A percentile compares a stretch with the other conserved stretches of the same genome.
Conservation (phyloP, 768 basidiomycete species). For the Termitomyces eurrhizus region DNA sequence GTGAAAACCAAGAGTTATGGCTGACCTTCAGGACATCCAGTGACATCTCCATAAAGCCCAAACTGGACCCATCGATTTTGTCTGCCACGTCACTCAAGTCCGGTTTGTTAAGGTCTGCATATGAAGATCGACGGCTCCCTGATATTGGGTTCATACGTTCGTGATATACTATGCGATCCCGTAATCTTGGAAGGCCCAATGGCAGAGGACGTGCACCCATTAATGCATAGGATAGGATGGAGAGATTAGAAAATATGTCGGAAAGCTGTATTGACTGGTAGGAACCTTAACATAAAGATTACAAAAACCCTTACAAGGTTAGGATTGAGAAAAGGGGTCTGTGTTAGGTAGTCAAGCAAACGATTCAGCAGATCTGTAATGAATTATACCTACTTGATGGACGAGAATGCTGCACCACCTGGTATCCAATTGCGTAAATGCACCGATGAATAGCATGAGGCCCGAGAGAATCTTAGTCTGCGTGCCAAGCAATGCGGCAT, state of each 20-base stretch:
- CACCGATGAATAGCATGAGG: slow-evolving; percentile 32
- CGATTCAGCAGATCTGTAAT: neutral
- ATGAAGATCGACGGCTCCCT: slow-evolving; percentile 2
- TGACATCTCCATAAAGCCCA: slow-evolving; percentile 38
- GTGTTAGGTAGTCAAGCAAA: neutral
- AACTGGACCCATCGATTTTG: slow-evolving; percentile 36
- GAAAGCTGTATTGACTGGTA: slow-evolving; percentile 28
- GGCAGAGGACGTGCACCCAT: slow-evolving; percentile 32
- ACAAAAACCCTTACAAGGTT: slow-evolving; percentile 30
- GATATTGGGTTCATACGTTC: slow-evolving; percentile 24
- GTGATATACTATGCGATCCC: slow-evolving; percentile 42
- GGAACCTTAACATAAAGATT: neutral
- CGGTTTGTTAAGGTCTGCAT: neutral
- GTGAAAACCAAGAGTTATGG: neutral
- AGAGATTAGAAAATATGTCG: slow-evolving; percentile 38
- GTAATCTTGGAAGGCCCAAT: slow-evolving; percentile 33
- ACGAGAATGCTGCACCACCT: slow-evolving; percentile 43
- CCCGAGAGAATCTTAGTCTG: slow-evolving; percentile 31
- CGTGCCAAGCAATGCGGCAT: slow-evolving; percentile 26
- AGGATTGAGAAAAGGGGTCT: slow-evolving; percentile 45
- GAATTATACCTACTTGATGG: slow-evolving; percentile 27
- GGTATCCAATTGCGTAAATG: slow-evolving; percentile 36
- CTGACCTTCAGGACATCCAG: slow-evolving; percentile 35
- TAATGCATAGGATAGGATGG: slow-evolving; percentile 35
- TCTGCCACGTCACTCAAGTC: slow-evolving; percentile 22